phyloP scores from a whole-genome alignment of 1,139 yeast genomes.

The Zhuliangozyma parablackwelliae region DNA sequence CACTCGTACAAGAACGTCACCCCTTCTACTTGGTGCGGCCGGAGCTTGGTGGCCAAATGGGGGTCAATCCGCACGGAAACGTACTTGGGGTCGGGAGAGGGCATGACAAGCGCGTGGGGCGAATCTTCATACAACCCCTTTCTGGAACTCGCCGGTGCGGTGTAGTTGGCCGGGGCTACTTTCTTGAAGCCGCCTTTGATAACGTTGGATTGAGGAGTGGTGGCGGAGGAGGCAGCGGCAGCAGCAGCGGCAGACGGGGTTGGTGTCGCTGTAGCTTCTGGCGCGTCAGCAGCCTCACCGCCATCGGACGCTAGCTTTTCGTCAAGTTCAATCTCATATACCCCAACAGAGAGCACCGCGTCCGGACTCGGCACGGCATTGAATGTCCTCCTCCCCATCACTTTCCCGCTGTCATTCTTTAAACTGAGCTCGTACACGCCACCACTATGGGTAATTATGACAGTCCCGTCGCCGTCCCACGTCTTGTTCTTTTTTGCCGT shows the following conservation, averaged over 20 bases:
- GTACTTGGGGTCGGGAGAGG: constrained; percentile 7
- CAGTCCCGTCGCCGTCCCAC: constrained; percentile 91
- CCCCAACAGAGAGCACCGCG: constrained; percentile 44
- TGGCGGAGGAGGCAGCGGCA: background rate
- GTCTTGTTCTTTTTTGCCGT: constrained; percentile 78
- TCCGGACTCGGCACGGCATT: constrained; percentile 19
- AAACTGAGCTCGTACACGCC: constrained; percentile 11
- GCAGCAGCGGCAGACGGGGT: background rate
- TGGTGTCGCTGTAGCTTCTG: background rate
- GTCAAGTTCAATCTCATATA: constrained; percentile 54
- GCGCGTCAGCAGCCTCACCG: background rate
- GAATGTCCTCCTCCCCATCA: constrained; percentile 15
- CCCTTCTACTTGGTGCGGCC: constrained; percentile 87
- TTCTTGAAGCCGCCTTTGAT: constrained; percentile 6
- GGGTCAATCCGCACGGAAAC: constrained; percentile 74
- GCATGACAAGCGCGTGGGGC: constrained; percentile 5
- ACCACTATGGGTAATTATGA: constrained; percentile 18
- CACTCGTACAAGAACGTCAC: constrained; percentile 78
- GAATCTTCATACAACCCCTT: constrained; percentile 8
- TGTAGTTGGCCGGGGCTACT: constrained; percentile 7
- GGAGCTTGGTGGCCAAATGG: constrained; percentile 44
- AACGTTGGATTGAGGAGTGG: background rate
- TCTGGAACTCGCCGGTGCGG: constrained; percentile 2
- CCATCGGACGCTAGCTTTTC: constrained; percentile 23
- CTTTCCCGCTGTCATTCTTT: constrained; percentile 13